Evolutionary conservation across 208 protist genomes (phyloP), one percentile per base, ranked within the genome.

Genomic region (Leishmania aethiopica): DNA sequence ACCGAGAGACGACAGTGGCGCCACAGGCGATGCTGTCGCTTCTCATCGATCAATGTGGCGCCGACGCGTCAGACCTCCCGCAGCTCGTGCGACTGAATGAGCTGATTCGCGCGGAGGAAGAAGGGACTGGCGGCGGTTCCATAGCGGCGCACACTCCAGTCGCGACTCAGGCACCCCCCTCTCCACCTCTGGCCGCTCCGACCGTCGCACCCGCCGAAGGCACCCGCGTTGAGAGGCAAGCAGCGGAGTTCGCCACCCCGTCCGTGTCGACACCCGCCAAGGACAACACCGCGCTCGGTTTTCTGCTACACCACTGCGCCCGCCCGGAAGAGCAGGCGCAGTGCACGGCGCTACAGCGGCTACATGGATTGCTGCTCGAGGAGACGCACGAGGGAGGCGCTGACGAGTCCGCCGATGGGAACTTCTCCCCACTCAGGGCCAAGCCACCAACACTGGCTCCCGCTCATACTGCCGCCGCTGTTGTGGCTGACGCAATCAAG

Each of bases 11-110:
- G 22, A 17, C 51, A 49, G 25, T 42, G 19, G 19, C 17, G 22
- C 13, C 71, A 5, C 22, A 35, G 17, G 47, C 35, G 40, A 83
- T 84, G 79, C 53, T 87, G 35, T 78, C 75, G 28, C 80, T 84
- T 71, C 79, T 87, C 28, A 77, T 87, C 11, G 28, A 77, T 13
- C 40, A 81, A 32, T 84, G 79, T 47, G 84, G 76, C 45, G 70
- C 79, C 8, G 70, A 64, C 11, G 67, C 66, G n/a, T 37, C 75
- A 28, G 84, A 87, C 13, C 75, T 87, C 59, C 84, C 79, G 32
- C 64, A 83, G 59, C 75, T 87, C 5, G 66, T 77, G 22, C 60
- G 32, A 53, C 79, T 87, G 25, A 64, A 73, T 25, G 47, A 55
- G 0, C 67, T 86, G 17, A 19, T 87, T 15, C n/a, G 55, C 37